phyloP scores from a whole-genome alignment of 345 rosid genomes.

The Acer yangbiense region DNA sequence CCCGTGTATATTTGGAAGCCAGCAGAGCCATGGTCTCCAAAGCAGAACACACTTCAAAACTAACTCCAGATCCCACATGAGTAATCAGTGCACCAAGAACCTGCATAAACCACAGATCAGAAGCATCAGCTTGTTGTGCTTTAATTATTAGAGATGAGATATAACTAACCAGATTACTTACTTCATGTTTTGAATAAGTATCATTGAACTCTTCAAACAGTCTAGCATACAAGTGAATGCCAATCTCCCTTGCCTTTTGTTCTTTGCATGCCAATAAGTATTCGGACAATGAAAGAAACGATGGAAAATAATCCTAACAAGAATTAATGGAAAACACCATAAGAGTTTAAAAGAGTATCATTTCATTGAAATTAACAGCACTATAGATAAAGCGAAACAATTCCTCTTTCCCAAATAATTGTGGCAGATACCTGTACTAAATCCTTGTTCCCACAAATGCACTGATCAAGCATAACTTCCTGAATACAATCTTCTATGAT shows the following conservation, averaged over 20 bases:
- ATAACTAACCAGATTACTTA: constrained; percentile 27
- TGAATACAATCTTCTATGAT: constrained; percentile 65
- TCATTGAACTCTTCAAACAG: constrained; percentile 71
- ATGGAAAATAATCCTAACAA: constrained; percentile 65
- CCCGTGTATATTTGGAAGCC: constrained; percentile 56
- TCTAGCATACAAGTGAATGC: constrained; percentile 53
- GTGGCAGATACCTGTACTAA: constrained; percentile 55
- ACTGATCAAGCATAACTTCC: constrained; percentile 66
- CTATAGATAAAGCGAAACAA: neutral
- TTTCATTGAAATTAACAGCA: constrained; percentile 10
- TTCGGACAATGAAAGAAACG: constrained; percentile 74
- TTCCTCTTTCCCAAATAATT: neutral
- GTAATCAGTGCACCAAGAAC: constrained; percentile 76
- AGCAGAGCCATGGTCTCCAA: constrained; percentile 63
- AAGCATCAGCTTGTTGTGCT: neutral
- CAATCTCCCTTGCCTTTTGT: constrained; percentile 69
- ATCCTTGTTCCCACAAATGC: constrained; percentile 66
- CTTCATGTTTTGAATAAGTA: constrained; percentile 77
- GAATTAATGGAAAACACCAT: constrained; percentile 14
- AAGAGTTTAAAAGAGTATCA: constrained; percentile 15
- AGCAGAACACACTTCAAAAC: constrained; percentile 73
- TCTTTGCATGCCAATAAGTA: constrained; percentile 77
- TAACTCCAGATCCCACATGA: constrained; percentile 83
- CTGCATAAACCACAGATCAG: constrained; percentile 43
- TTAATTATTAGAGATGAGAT: constrained; percentile 9